Conservation (phyloP, 2,329 filamentous ascomycete species). For the Samsoniella hepiali region DNA sequence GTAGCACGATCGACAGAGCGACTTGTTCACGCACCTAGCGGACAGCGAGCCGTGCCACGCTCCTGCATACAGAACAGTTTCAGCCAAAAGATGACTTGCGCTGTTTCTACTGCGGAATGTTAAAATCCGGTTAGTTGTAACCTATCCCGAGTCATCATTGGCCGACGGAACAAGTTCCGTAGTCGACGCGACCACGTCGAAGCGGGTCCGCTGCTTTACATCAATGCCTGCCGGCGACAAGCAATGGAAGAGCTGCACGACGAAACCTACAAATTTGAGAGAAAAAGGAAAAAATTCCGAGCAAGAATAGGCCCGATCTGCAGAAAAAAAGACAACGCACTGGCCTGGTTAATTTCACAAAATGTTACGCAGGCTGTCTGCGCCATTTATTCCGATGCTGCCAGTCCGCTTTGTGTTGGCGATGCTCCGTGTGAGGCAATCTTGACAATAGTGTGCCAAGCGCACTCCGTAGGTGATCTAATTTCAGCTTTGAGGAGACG, state of each 20-base stretch:
- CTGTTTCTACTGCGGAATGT: neutral
- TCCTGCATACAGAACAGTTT: slow-evolving; percentile 11
- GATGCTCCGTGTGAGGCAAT: neutral
- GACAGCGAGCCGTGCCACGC: neutral
- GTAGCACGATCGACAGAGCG: neutral
- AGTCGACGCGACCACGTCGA: too few relatives aligned
- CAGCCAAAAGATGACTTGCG: neutral
- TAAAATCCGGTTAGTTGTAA: neutral
- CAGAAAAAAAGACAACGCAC: too few relatives aligned
- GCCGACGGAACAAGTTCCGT: neutral
- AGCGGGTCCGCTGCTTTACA: too few relatives aligned
- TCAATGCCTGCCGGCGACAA: too few relatives aligned
- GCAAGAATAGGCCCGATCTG: too few relatives aligned
- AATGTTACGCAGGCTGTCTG: neutral
- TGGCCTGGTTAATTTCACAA: neutral
- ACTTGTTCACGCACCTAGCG: neutral
- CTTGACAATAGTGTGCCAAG: neutral
- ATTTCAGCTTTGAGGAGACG: neutral
- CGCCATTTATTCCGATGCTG: neutral
- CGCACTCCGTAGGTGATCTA: neutral
- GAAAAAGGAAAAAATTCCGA: too few relatives aligned
- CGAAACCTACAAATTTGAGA: too few relatives aligned
- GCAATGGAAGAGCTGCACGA: too few relatives aligned
- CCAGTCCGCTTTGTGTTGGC: neutral
- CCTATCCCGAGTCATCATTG: neutral